These are phyloP conservation scores for Chaetomium tenue DNA, from an alignment of 495 filamentous ascomycete species.

Conservation along the genomic window DNA sequence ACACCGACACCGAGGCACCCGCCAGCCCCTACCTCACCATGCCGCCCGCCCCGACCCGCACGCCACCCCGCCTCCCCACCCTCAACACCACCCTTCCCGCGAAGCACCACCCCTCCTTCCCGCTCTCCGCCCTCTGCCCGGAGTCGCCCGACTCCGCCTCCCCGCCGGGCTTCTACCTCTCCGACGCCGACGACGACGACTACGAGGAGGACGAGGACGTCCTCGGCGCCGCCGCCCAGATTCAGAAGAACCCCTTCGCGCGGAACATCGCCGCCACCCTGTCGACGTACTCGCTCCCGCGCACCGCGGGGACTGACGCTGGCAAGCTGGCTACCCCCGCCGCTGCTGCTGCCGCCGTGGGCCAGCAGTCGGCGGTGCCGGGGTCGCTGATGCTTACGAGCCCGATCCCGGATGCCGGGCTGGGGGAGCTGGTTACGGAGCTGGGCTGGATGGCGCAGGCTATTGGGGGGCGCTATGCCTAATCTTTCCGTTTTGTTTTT, in stretches of 20 bases:
- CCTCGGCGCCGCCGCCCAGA: neutral
- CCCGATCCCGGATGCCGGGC: slow-evolving; percentile 39
- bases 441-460: slow-evolving; percentile 47
- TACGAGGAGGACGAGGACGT: slow-evolving; percentile 6
- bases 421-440: slow-evolving; percentile 46
- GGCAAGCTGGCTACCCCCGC: neutral
- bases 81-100: slow-evolving; percentile 1
- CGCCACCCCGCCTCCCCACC: slow-evolving; percentile 21
- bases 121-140: slow-evolving; percentile 24
- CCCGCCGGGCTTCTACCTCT: slow-evolving; percentile 45
- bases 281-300: slow-evolving; percentile 47
- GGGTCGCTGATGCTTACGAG: slow-evolving; percentile 29
- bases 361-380: neutral
- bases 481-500: slow-evolving; percentile 5
- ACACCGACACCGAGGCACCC: neutral
- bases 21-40: neutral
- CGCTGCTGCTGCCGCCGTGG: neutral
- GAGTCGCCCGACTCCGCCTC: slow-evolving; percentile 29
- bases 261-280: slow-evolving; percentile 34
- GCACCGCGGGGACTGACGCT: slow-evolving; percentile 18
- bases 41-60: slow-evolving; percentile 17
- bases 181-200: slow-evolving; percentile 36
- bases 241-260: slow-evolving; percentile 24
- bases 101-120: slow-evolving; percentile 9
- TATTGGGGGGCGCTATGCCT: neutral